Conservation (phyloP, 2,329 filamentous ascomycete genomes). For the Huntiella moniliformis region DNA sequence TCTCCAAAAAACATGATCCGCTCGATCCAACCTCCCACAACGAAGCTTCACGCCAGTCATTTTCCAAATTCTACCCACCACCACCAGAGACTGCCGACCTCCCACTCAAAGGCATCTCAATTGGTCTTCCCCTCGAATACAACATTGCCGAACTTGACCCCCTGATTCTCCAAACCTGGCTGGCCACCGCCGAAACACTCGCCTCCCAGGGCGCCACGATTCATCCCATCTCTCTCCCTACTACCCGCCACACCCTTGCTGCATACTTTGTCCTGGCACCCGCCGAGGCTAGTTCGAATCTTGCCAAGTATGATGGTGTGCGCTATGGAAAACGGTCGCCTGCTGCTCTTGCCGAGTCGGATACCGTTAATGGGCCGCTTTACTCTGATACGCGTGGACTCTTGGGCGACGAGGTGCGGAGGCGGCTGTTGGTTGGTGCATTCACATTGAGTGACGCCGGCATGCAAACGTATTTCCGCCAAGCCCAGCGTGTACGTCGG, state of each 20-base stretch:
- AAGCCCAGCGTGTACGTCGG: slow-evolving; percentile 73
- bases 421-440: slow-evolving; percentile 72
- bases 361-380: slow-evolving; percentile 40
- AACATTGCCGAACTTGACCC: slow-evolving; percentile 67
- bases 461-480: slow-evolving; percentile 91
- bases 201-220: slow-evolving; percentile 48
- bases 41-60: slow-evolving; percentile 31
- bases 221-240: slow-evolving; percentile 60
- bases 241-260: slow-evolving; percentile 68
- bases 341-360: slow-evolving; percentile 17
- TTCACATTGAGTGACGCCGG: slow-evolving; percentile 80
- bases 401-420: slow-evolving; percentile 70
- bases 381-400: slow-evolving; percentile 62
- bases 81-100: slow-evolving; percentile 21
- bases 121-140: slow-evolving; percentile 56
- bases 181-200: slow-evolving; percentile 38
- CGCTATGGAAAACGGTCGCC: slow-evolving; percentile 53
- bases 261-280: slow-evolving; percentile 93
- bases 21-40: slow-evolving; percentile 60
- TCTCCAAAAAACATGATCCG: slow-evolving; percentile 39
- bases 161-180: slow-evolving; percentile 52
- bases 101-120: slow-evolving; percentile 21
- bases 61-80: slow-evolving; percentile 17
- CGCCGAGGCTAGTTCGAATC: slow-evolving; percentile 85
- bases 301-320: slow-evolving; percentile 94